Percentiles rank a stretch among this genome's conserved stretches.
Evolutionary conservation across 805 yeast species (phyloP).

Genomic region (Barnettozyma vustinii): DNA sequence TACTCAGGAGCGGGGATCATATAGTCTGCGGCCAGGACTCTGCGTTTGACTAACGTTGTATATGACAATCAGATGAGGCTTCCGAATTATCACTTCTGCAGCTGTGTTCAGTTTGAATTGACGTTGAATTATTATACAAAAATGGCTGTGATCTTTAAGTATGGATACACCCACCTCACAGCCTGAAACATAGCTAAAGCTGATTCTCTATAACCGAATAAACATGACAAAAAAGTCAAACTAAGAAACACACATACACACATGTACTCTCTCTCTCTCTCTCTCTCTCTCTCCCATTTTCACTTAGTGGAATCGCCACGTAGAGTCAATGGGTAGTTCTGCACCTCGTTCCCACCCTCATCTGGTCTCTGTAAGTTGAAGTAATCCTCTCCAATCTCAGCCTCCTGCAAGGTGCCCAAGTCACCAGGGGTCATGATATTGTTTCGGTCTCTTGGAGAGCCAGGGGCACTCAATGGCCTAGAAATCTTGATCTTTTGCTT

Average conservation of each 20-base stretch:
- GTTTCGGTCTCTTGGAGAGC: constrained; percentile 78
- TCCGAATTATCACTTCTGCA: too few relatives aligned
- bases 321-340: constrained; percentile 41
- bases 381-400: constrained; percentile 77
- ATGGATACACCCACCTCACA: not conserved
- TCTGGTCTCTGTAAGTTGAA: constrained; percentile 42
- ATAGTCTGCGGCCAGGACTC: too few relatives aligned
- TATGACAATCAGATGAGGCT: too few relatives aligned
- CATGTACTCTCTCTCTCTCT: not conserved
- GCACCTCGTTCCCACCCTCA: constrained; percentile 39
- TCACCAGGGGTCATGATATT: constrained; percentile 97
- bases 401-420: constrained; percentile 92
- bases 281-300: not conserved
- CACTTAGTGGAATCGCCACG: constrained; percentile 40
- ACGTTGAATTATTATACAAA: too few relatives aligned
- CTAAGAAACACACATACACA: not conserved
- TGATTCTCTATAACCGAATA: not conserved
- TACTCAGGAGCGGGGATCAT: too few relatives aligned
- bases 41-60: too few relatives aligned
- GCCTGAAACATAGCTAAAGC: not conserved
- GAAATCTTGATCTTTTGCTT: constrained; percentile 62
- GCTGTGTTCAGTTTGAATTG: too few relatives aligned
- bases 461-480: constrained; percentile 94
- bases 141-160: not conserved
- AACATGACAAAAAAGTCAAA: not conserved